Base-by-base conservation (phyloP, 2,329 filamentous ascomycete genomes). In the Aulographum hederae region DNA sequence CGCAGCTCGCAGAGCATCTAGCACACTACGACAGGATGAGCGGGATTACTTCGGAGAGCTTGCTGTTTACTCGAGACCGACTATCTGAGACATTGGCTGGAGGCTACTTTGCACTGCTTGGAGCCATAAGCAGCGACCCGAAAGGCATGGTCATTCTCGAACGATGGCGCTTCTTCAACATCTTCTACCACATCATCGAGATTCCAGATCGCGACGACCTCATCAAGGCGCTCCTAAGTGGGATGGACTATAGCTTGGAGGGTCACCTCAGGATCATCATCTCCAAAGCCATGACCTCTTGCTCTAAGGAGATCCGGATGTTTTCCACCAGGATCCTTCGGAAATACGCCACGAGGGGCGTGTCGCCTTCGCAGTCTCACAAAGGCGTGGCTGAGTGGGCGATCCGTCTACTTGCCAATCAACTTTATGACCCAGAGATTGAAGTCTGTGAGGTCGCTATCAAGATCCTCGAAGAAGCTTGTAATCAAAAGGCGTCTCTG, bases 181-280 rank as follows among this genome's bases (percentile, higher is more conserved):
- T 98, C 82, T 91, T 95, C 65, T 98, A 98, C 50, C 89, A 95
- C 53, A 93, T 98, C 38, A 69, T 94, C 35, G 86, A 95, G 46
- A 63, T 93, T 28, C 82, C 79, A 43, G 78, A 89, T 51, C 77
- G 89, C 2, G 82, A 86, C 28, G 89, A 98, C 50, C 62, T 98
- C 36, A 82, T 95, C 48, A 82, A 85, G 48, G 66, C 86, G 6
- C 66, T 98, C 19, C 65, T 98, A 6, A 76, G 78, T 30, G 89
- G 85, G 45, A 85, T 98, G 54, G 86, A 98, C 54, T 98, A 93
- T 48, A 78, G 74, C 14, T 60, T 91, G 16, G 58, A 61, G 37
- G 86, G 85, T 1, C 89, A 98, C 51, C 78, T 91, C 14, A 72
- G 89, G 25, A 81, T 98, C 32, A 73, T 98, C 32, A 63, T 98